Percentiles rank a stretch among this genome's conserved stretches.
These are phyloP conservation scores for Cladophialophora bantiana DNA, from an alignment of 2,329 filamentous ascomycete species.

Conservation along the genomic window DNA sequence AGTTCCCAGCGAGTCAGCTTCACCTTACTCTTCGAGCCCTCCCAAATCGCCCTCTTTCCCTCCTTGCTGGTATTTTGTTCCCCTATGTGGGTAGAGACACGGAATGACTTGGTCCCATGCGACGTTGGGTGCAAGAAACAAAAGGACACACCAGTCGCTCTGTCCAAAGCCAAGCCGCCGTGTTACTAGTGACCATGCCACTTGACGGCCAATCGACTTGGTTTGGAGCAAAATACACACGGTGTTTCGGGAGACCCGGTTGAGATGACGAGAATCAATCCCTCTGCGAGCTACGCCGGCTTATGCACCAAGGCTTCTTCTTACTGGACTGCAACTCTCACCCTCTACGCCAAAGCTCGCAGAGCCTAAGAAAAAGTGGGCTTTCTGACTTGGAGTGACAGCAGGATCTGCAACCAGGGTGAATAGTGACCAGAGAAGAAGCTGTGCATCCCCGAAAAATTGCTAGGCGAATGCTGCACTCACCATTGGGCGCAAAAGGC, in stretches of 20 bases:
- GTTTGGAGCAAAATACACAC: conserved; percentile 7
- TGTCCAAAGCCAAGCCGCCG: conserved; percentile 2
- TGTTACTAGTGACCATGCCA: not conserved
- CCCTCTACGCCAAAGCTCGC: not conserved
- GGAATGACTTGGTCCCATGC: not conserved
- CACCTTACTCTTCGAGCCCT: not conserved
- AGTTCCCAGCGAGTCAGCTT: conserved; percentile 3
- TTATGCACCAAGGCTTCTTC: conserved; percentile 1
- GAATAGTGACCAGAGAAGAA: conserved; percentile 14
- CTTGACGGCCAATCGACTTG: not conserved
- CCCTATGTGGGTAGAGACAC: not conserved
- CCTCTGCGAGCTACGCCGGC: not conserved
- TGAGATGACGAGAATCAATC: conserved; percentile 16
- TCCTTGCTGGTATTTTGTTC: not conserved
- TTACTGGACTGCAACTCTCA: not conserved
- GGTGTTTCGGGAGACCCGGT: conserved; percentile 26
- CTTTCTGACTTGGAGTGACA: conserved; percentile 6
- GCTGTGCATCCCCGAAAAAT: conserved; percentile 9
- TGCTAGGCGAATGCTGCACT: conserved; percentile 10
- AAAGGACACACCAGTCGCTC: conserved; percentile 1
- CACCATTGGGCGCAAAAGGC: conserved; percentile 19
- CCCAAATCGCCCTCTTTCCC: not conserved
- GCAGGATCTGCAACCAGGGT: conserved; percentile 29
- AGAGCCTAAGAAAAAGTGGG: conserved; percentile 6
- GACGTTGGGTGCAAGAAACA: not conserved